phyloP scores from a whole-genome alignment of 805 yeast genomes.

The Allodekkera sacchari region DNA sequence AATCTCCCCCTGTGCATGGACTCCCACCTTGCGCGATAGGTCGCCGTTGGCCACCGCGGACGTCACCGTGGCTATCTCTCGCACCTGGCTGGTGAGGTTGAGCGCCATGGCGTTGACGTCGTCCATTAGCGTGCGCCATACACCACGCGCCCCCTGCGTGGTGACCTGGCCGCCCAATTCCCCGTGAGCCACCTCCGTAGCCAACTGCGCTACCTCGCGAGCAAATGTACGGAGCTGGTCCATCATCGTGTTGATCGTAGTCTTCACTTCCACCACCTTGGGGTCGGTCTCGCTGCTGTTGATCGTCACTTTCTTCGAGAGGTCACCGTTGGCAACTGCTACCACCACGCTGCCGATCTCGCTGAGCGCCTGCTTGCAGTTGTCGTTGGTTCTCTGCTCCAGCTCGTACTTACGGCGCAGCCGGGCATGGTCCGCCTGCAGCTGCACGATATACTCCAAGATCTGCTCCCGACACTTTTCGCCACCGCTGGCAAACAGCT shows the following conservation, averaged over 20 bases:
- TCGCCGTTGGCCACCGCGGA: conserved; percentile 87
- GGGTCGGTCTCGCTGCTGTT: conserved; percentile 50
- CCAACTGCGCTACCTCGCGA: conserved; percentile 73
- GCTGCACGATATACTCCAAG: conserved; percentile 6
- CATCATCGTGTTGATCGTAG: conserved; percentile 83
- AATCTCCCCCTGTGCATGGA: conserved; percentile 88
- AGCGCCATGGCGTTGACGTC: conserved; percentile 85
- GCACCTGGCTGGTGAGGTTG: conserved; percentile 75
- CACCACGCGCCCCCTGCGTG: conserved; percentile 77
- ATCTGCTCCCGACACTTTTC: conserved; percentile 12
- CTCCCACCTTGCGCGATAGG: conserved; percentile 72
- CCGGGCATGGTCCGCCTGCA: conserved; percentile 11
- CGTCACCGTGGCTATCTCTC: conserved; percentile 87
- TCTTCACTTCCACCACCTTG: conserved; percentile 70
- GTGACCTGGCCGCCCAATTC: conserved; percentile 86
- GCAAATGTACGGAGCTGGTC: conserved; percentile 78
- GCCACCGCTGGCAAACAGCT: conserved; percentile 14
- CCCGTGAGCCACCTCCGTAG: conserved; percentile 87
- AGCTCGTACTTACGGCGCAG: conserved; percentile 11
- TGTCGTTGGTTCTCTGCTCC: conserved; percentile 46
- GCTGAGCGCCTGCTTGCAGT: conserved; percentile 60
- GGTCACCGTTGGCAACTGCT: conserved; percentile 84
- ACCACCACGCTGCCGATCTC: conserved; percentile 84
- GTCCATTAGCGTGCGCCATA: conserved; percentile 78
- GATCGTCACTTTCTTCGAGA: conserved; percentile 70